A percentile compares a stretch with the other conserved stretches of the same genome.
Conservation (phyloP, 345 rosid species). For the Viola odorata region DNA sequence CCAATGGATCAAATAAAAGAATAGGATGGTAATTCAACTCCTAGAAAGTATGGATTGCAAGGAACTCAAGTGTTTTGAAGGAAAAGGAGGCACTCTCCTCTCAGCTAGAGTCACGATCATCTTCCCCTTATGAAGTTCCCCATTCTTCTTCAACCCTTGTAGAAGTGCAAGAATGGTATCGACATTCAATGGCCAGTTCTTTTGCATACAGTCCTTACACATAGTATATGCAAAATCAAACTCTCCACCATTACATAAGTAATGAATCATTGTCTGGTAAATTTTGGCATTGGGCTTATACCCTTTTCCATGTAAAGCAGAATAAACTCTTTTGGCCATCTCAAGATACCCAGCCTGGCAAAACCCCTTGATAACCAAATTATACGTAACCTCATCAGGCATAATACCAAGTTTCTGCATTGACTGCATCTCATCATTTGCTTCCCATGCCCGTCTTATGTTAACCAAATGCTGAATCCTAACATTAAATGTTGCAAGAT, state of each 20-base stretch:
- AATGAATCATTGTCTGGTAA: conserved; percentile 79
- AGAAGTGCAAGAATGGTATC: conserved; percentile 51
- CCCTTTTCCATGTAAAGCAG: conserved; percentile 46
- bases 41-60: conserved; percentile 35
- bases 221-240: conserved; percentile 59
- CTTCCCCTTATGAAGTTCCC: conserved; percentile 46
- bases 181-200: conserved; percentile 55
- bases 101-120: conserved; percentile 37
- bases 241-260: conserved; percentile 54
- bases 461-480: conserved; percentile 68
- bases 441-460: conserved; percentile 58
- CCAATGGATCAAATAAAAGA: conserved; percentile 5
- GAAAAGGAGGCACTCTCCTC: conserved; percentile 52
- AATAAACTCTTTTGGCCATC: conserved; percentile 72
- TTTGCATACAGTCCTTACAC: conserved; percentile 68
- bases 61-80: conserved; percentile 40
- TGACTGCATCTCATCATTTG: conserved; percentile 53
- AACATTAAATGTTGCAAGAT: conserved; percentile 65
- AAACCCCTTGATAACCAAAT: conserved; percentile 78
- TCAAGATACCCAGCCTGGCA: conserved; percentile 57
- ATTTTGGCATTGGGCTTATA: conserved; percentile 55
- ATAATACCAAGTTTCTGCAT: conserved; percentile 50
- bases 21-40: conserved; percentile 13
- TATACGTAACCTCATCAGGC: conserved; percentile 66
- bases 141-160: conserved; percentile 44